Evolutionary conservation across 257 asterid genomes (phyloP), one percentile per base, ranked within the genome.

Genomic region (Cinchona pubescens): DNA sequence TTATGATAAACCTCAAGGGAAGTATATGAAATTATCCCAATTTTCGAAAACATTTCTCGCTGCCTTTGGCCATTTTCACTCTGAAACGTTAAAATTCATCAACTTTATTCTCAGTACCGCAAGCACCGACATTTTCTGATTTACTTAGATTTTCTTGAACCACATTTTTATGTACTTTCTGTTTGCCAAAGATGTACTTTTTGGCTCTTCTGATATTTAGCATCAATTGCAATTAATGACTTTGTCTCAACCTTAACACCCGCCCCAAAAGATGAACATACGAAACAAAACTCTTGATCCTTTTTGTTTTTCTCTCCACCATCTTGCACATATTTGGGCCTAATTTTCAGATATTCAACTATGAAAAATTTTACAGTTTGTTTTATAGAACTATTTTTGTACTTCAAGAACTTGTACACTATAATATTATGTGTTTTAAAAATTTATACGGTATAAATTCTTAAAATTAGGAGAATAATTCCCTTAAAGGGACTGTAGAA

Each of bases 51-150:
- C 5, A 63, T 2, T 63, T 62, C n/a, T n/a, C 6, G 43, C 5
- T 15, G 43, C 3, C 67, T 3, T 13, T 61, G 35, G 67, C 40
- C 63, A 25, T 29, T 29, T 1, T 27, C 23, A 12, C 23, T 13
- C 9, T 61, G 40, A 30, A 61, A 29, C 3, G 13, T 30, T 23
- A 61, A 29, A 34, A 35, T 27, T 19, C 23, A 12, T 13, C n/a
- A n/a, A n/a, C n/a, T n/a, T n/a, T n/a, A n/a, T n/a, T n/a, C n/a
- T 43, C 16, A 11, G 2, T 0, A 12, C 0, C 2, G 1, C 7
- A 2, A 4, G 67, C 70, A 38, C 70, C 70, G 49, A 65, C 70
- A 23, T 23, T 60, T 64, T 65, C 32, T 8, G n/a, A 42, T 7
- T 16, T 8, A 18, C 69, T 7, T 13, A 6, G 7, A 32, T 30